Evolutionary conservation across 805 yeast species (phyloP).

Genomic region (Yamadazyma scolyti): DNA sequence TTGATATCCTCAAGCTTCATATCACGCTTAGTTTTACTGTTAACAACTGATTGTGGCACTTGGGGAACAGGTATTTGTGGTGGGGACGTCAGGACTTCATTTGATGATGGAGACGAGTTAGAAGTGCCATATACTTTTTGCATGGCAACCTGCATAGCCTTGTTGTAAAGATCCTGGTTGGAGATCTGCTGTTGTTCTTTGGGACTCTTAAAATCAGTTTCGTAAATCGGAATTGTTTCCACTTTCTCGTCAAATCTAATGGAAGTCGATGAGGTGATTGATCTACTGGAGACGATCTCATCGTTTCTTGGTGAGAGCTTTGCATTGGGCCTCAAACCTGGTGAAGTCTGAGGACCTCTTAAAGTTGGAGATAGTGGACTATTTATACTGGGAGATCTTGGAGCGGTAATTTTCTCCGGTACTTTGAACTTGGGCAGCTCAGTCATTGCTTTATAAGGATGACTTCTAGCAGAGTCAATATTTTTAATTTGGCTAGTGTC

Average conservation of each 20-base stretch:
- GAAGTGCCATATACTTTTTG: slow-evolving; percentile 51
- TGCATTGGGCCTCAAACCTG: slow-evolving; percentile 1
- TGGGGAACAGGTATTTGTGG: neutral
- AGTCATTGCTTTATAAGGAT: slow-evolving; percentile 16
- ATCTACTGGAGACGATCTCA: slow-evolving; percentile 5
- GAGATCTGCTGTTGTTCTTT: slow-evolving; percentile 2
- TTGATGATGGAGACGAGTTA: neutral
- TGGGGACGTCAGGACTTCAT: neutral
- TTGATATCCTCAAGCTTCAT: slow-evolving; percentile 10
- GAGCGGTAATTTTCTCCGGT: slow-evolving; percentile 6
- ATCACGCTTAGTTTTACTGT: slow-evolving; percentile 11
- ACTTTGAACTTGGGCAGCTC: slow-evolving; percentile 12
- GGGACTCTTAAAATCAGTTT: slow-evolving; percentile 5
- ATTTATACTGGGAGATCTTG: neutral
- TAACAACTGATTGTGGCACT: slow-evolving; percentile 4
- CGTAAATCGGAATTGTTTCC: slow-evolving; percentile 31
- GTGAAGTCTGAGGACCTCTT: slow-evolving; percentile 1
- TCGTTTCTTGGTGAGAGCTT: slow-evolving; percentile 1
- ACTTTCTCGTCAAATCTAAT: slow-evolving; percentile 36
- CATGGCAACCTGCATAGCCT: slow-evolving; percentile 54
- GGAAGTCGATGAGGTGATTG: slow-evolving; percentile 25
- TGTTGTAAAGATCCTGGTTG: slow-evolving; percentile 49
- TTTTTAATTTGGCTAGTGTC: neutral
- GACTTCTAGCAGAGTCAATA: too few species aligned
- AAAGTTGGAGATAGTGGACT: slow-evolving; percentile 3